Percentiles rank a stretch among this genome's conserved stretches.
Evolutionary conservation across 805 yeast genomes (phyloP).

Genomic region (Komagataella kurtzmanii): DNA sequence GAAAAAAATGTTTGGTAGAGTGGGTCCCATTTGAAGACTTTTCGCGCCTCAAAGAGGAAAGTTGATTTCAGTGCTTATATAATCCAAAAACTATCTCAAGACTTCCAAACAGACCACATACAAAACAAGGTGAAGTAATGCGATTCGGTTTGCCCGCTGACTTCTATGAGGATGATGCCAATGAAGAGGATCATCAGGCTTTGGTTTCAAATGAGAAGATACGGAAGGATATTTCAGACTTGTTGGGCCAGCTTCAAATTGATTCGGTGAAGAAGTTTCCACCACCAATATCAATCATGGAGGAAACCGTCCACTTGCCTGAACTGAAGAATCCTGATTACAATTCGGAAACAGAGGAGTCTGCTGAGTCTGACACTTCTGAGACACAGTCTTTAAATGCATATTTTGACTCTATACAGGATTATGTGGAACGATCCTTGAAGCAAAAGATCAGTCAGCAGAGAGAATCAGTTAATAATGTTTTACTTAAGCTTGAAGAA

Average conservation of each 20-base stretch:
- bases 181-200: not conserved
- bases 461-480: not conserved
- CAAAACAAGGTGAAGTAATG: not conserved
- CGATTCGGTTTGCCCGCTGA: not conserved
- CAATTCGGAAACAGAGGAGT: not conserved
- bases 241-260: not conserved
- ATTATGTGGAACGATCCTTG: not conserved
- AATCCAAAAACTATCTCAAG: not conserved
- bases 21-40: not conserved
- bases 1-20: not conserved
- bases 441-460: not conserved
- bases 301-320: not conserved
- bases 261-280: not conserved
- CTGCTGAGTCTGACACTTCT: not conserved
- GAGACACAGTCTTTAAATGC: not conserved
- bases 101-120: not conserved
- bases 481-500: not conserved
- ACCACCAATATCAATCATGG: not conserved
- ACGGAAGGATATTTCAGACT: not conserved
- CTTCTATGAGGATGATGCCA: not conserved
- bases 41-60: not conserved
- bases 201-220: not conserved
- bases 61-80: not conserved
- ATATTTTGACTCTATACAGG: not conserved
- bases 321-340: not conserved